These are phyloP conservation scores for Epichloe scottii DNA, from an alignment of 2,329 filamentous ascomycete genomes.

Conservation along the genomic window DNA sequence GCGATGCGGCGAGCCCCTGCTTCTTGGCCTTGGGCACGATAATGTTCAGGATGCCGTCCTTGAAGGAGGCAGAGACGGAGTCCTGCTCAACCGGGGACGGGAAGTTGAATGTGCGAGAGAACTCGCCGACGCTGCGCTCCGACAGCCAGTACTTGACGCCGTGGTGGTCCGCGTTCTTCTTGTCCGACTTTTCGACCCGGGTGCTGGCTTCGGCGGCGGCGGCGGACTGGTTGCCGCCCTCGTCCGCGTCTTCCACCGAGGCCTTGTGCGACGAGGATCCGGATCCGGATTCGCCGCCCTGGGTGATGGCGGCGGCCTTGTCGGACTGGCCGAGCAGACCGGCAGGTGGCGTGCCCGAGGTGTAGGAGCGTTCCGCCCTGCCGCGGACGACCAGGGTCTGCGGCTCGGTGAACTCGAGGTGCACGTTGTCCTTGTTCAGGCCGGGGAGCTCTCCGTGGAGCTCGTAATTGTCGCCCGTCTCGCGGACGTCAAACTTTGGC, in stretches of 20 bases:
- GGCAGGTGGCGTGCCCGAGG: conserved; percentile 30
- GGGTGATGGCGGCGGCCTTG: conserved; percentile 22
- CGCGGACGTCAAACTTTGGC: conserved; percentile 62
- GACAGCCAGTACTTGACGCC: conserved; percentile 52
- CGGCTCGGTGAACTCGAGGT: conserved; percentile 62
- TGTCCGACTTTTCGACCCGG: conserved; percentile 16
- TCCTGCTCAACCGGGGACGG: conserved; percentile 47
- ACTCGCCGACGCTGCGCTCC: conserved; percentile 50
- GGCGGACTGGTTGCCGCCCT: conserved; percentile 10
- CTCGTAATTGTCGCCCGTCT: conserved; percentile 52
- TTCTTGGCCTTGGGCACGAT: conserved; percentile 34
- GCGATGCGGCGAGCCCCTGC: conserved; percentile 14
- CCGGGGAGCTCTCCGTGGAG: conserved; percentile 67
- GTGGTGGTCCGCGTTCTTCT: conserved; percentile 11
- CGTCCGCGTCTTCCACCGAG: conserved; percentile 44
- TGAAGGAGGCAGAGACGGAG: conserved; percentile 44
- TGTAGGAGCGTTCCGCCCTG: conserved; percentile 47
- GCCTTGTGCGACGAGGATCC: conserved; percentile 42
- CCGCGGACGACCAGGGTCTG: conserved; percentile 58
- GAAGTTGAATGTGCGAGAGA: conserved; percentile 54
- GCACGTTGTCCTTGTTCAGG: conserved; percentile 55
- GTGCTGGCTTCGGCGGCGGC: conserved; percentile 9
- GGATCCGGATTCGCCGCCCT: conserved; percentile 17
- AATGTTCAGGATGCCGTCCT: conserved; percentile 50
- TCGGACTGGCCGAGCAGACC: conserved; percentile 28